A percentile compares a stretch with the other conserved stretches of the same genome.
Evolutionary conservation across 352 stramenopile genomes (phyloP).

Genomic region (Globisporangium perplexum): DNA sequence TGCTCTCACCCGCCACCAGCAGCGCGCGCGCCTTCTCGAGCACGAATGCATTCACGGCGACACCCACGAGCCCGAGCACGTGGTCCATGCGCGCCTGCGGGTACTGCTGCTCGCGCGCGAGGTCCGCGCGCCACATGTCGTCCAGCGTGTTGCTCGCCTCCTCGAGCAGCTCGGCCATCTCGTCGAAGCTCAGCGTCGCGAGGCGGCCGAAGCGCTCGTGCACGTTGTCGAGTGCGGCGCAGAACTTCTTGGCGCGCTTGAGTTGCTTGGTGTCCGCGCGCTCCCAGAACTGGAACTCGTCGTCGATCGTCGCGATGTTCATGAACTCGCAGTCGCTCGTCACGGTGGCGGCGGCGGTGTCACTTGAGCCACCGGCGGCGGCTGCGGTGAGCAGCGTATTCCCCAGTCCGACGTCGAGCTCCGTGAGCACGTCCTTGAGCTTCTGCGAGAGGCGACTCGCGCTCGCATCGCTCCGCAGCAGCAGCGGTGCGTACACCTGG

Average conservation of each 20-base stretch:
- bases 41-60: conserved; percentile 72
- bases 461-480: conserved; percentile 47
- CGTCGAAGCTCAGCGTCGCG: conserved; percentile 50
- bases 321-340: conserved; percentile 38
- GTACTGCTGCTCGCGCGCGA: conserved; percentile 59
- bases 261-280: conserved; percentile 43
- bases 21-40: conserved; percentile 35
- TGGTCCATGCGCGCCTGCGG: conserved; percentile 87
- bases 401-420: conserved; percentile 65
- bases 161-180: conserved; percentile 87
- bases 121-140: conserved; percentile 83
- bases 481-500: conserved; percentile 74
- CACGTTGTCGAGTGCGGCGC: conserved; percentile 72
- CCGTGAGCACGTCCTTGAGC: conserved; percentile 71
- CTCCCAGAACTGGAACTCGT: conserved; percentile 89
- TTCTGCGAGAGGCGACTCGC: conserved; percentile 60
- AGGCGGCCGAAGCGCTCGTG: conserved; percentile 71
- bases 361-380: conserved; percentile 10
- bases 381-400: conserved; percentile 22
- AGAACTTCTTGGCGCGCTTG: conserved; percentile 74
- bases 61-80: conserved; percentile 76
- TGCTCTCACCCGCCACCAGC: no score
- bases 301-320: conserved; percentile 73
- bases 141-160: conserved; percentile 82
- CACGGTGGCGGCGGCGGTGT: conserved; percentile 6